phyloP scores from a whole-genome alignment of 805 yeast genomes.

The Candida ortonii region DNA sequence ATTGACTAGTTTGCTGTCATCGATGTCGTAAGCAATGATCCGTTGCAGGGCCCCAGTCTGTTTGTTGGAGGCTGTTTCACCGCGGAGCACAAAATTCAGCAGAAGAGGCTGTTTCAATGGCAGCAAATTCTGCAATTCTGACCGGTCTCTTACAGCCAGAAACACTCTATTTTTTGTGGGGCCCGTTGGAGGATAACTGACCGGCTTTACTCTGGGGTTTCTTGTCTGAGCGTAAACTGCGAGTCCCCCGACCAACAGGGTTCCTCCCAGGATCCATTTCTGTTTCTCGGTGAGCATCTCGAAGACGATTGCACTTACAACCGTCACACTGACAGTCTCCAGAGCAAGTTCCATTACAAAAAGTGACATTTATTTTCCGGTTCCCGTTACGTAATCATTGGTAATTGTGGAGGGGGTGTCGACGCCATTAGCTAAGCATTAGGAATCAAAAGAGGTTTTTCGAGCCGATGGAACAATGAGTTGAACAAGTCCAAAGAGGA shows the following conservation, averaged over 20 bases:
- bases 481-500: too few relatives aligned
- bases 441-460: too few relatives aligned
- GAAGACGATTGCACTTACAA: neutral
- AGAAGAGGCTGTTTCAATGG: constrained; percentile 59
- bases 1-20: constrained; percentile 42
- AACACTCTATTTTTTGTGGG: constrained; percentile 40
- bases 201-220: constrained; percentile 30
- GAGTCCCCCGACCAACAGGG: constrained; percentile 24
- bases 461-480: too few relatives aligned
- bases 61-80: constrained; percentile 59
- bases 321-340: too few relatives aligned
- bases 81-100: constrained; percentile 67
- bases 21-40: constrained; percentile 45
- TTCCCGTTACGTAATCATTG: too few relatives aligned
- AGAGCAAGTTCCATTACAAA: too few relatives aligned
- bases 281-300: constrained; percentile 26
- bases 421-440: too few relatives aligned
- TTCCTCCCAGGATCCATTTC: constrained; percentile 30
- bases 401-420: too few relatives aligned
- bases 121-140: constrained; percentile 56
- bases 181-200: constrained; percentile 37
- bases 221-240: constrained; percentile 28
- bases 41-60: constrained; percentile 61
- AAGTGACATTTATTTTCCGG: too few relatives aligned
- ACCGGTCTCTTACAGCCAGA: constrained; percentile 51